Evolutionary conservation across 805 yeast species (phyloP).

Genomic region (Candida khao-thaluensis): DNA sequence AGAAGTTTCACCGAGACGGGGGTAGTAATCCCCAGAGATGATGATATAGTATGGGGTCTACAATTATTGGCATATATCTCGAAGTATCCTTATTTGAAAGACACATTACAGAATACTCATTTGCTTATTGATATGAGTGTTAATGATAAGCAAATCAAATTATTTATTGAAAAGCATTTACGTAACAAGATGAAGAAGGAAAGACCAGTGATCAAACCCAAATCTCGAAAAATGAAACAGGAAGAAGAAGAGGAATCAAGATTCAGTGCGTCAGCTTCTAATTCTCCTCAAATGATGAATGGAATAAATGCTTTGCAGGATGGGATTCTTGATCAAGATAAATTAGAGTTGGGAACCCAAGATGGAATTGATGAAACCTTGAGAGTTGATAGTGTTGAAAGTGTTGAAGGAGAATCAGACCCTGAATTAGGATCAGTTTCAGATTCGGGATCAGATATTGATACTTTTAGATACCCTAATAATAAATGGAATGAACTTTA

Average conservation of each 20-base stretch:
- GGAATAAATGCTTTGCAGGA: slow-evolving; percentile 30
- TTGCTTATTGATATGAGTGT: slow-evolving; percentile 64
- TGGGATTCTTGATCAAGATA: slow-evolving; percentile 35
- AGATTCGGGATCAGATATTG: slow-evolving; percentile 17
- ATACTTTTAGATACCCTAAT: slow-evolving; percentile 12
- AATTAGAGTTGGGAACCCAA: slow-evolving; percentile 28
- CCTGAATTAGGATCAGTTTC: slow-evolving; percentile 18
- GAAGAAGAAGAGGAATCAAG: slow-evolving; percentile 14
- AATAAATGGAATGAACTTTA: slow-evolving; percentile 26
- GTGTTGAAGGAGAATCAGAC: slow-evolving; percentile 23
- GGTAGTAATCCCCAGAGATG: slow-evolving; percentile 83
- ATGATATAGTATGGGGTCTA: slow-evolving; percentile 90
- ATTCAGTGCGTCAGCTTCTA: slow-evolving; percentile 35
- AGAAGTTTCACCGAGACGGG: slow-evolving; percentile 54
- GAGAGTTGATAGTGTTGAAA: slow-evolving; percentile 22
- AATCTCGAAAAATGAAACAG: slow-evolving; percentile 27
- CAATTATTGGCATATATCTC: slow-evolving; percentile 92
- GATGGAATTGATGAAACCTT: slow-evolving; percentile 24
- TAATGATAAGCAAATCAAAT: slow-evolving; percentile 39
- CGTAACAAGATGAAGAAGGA: slow-evolving; percentile 30
- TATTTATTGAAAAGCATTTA: slow-evolving; percentile 36
- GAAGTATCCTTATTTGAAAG: slow-evolving; percentile 80
- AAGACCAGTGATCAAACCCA: slow-evolving; percentile 35
- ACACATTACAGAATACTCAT: slow-evolving; percentile 70
- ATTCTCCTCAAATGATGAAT: slow-evolving; percentile 40